Conservation (phyloP, 2,329 filamentous ascomycete genomes). For the Sclerotinia minor region DNA sequence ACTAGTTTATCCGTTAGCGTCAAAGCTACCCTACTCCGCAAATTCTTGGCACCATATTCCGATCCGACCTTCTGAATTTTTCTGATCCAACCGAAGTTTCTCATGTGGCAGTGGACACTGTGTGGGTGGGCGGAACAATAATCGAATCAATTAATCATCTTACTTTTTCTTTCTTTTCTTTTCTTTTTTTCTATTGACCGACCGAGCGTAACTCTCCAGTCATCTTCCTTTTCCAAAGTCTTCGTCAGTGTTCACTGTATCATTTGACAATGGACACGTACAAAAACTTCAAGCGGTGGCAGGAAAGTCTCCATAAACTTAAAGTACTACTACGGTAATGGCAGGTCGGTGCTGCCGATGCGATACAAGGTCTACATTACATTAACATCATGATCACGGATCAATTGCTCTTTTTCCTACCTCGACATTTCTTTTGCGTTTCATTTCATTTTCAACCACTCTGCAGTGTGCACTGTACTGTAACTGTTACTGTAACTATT, state of each 20-base stretch:
- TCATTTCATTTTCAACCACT: neutral
- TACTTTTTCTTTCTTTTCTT: neutral
- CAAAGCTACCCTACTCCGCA: neutral
- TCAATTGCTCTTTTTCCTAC: neutral
- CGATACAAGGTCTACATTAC: neutral
- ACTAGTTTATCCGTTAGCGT: neutral
- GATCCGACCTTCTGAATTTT: neutral
- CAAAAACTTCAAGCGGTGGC: neutral
- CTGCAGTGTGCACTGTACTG: neutral
- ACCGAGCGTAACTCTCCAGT: slow-evolving; percentile 14
- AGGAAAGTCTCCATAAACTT: neutral
- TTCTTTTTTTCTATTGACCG: neutral
- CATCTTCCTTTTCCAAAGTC: neutral
- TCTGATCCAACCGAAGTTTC: neutral
- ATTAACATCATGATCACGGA: neutral
- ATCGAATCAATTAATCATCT: neutral
- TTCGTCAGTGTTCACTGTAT: neutral
- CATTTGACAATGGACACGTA: neutral
- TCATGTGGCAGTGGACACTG: neutral
- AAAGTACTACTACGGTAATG: neutral
- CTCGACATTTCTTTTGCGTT: slow-evolving; percentile 6
- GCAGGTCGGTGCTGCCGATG: neutral
- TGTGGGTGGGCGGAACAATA: too few relatives aligned
- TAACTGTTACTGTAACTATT: too few relatives aligned
- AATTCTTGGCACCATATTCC: neutral